Evolutionary conservation across 805 yeast genomes (phyloP).

Genomic region (Hanseniaspora occidentalis): DNA sequence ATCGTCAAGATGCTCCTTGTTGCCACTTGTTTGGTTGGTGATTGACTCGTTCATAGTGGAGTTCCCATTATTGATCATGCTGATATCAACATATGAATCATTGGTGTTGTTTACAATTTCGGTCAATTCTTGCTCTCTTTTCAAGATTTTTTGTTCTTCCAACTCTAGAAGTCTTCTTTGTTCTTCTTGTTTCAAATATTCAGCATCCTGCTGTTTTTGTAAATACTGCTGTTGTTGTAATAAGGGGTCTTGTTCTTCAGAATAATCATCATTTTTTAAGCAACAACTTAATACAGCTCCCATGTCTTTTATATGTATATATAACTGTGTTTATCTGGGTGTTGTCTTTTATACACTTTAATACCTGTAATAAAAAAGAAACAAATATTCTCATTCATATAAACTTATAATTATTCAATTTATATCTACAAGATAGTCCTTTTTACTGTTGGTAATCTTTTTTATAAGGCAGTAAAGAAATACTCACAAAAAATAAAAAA

Average conservation of each 20-base stretch:
- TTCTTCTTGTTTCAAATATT: conserved; percentile 12
- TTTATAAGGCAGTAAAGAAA: too few species aligned
- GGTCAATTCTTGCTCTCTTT: conserved; percentile 18
- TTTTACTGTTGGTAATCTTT: too few species aligned
- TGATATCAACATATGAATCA: conserved; percentile 24
- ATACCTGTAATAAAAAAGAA: not conserved
- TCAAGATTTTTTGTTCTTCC: conserved; percentile 16
- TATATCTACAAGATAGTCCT: too few species aligned
- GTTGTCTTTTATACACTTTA: too few species aligned
- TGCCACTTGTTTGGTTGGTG: not conserved
- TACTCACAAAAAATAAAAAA: too few species aligned
- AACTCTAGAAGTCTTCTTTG: conserved; percentile 12
- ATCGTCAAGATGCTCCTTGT: not conserved
- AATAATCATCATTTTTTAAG: conserved; percentile 2
- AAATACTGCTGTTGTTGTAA: conserved; percentile 18
- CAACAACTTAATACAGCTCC: conserved; percentile 22
- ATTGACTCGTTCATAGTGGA: conserved; percentile 3
- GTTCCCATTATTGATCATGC: conserved; percentile 25
- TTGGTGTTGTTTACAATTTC: conserved; percentile 23
- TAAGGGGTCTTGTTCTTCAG: conserved; percentile 11
- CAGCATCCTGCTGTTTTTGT: conserved; percentile 7
- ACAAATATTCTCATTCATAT: too few species aligned
- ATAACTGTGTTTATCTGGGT: not conserved
- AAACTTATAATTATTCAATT: too few species aligned
- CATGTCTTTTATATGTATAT: conserved; percentile 10